A percentile compares a stretch with the other conserved stretches of the same genome.
These are phyloP conservation scores for Sarocladium kiliense DNA, from an alignment of 2,329 filamentous ascomycete genomes.

Conservation along the genomic window DNA sequence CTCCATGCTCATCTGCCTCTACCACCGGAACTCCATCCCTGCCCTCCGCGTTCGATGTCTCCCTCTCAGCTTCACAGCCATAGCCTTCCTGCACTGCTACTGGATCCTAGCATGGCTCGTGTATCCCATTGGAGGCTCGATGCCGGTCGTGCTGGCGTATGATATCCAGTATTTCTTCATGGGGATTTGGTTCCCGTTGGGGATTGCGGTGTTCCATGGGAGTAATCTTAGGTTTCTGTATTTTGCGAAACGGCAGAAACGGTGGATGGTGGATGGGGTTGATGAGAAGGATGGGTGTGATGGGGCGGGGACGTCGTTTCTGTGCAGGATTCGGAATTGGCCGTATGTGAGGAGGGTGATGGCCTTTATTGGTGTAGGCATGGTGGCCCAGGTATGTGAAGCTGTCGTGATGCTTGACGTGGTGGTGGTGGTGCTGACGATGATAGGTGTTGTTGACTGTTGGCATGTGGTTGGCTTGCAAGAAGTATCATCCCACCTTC, in stretches of 20 bases:
- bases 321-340: slow-evolving; percentile 29
- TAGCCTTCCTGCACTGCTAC: slow-evolving; percentile 31
- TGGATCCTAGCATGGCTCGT: slow-evolving; percentile 36
- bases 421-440: too few relatives aligned
- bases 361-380: slow-evolving; percentile 39
- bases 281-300: slow-evolving; percentile 17
- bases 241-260: slow-evolving; percentile 43
- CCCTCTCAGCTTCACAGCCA: slow-evolving; percentile 27
- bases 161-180: slow-evolving; percentile 53
- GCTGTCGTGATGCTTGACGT: too few relatives aligned
- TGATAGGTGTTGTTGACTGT: slow-evolving; percentile 41
- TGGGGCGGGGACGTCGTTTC: slow-evolving; percentile 23
- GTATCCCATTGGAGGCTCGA: slow-evolving; percentile 34
- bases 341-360: slow-evolving; percentile 35
- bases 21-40: slow-evolving; percentile 24
- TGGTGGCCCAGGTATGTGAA: slow-evolving; percentile 40
- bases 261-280: slow-evolving; percentile 21
- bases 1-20: slow-evolving; percentile 28
- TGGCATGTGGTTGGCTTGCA: slow-evolving; percentile 50
- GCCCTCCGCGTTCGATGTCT: slow-evolving; percentile 35
- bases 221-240: slow-evolving; percentile 48
- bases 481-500: slow-evolving; percentile 51
- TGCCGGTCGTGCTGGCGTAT: slow-evolving; percentile 37
- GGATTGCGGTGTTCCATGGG: slow-evolving; percentile 54
- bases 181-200: slow-evolving; percentile 52